Conservation (phyloP, 2,329 filamentous ascomycete species). For the Neopestalotiopsis sp. region DNA sequence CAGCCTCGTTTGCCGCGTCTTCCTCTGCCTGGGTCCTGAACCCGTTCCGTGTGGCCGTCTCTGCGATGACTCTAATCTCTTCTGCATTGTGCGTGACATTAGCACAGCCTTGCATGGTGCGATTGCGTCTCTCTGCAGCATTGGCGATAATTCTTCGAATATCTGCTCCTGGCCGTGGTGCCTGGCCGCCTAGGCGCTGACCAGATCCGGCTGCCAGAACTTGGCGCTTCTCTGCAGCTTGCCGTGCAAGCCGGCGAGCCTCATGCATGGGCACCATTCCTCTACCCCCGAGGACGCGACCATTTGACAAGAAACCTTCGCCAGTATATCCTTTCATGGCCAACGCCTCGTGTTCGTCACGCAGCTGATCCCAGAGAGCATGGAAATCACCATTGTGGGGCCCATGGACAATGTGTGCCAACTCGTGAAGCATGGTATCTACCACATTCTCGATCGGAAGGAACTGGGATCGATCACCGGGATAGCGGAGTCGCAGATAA, state of each 20-base stretch:
- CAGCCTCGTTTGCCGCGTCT: slow-evolving; percentile 85
- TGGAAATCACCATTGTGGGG: slow-evolving; percentile 86
- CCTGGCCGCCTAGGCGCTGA: slow-evolving; percentile 72
- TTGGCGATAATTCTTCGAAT: slow-evolving; percentile 75
- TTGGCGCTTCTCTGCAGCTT: slow-evolving; percentile 74
- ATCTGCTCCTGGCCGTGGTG: slow-evolving; percentile 61
- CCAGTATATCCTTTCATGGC: slow-evolving; percentile 85
- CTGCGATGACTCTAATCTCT: slow-evolving; percentile 69
- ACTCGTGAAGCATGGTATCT: slow-evolving; percentile 93
- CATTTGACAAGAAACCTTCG: slow-evolving; percentile 82
- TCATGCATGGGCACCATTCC: slow-evolving; percentile 70
- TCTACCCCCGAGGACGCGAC: slow-evolving; percentile 73
- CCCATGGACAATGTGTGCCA: slow-evolving; percentile 85
- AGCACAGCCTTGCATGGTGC: slow-evolving; percentile 75
- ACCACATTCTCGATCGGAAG: slow-evolving; percentile 79
- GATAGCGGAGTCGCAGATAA: slow-evolving; percentile 79
- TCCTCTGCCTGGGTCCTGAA: slow-evolving; percentile 86
- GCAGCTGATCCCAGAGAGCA: slow-evolving; percentile 85
- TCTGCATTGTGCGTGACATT: slow-evolving; percentile 70
- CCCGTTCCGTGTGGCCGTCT: slow-evolving; percentile 71
- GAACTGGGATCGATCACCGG: slow-evolving; percentile 77
- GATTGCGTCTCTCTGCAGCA: slow-evolving; percentile 72
- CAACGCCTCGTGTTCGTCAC: slow-evolving; percentile 82
- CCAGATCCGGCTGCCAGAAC: slow-evolving; percentile 67
- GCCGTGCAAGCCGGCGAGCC: slow-evolving; percentile 74